phyloP scores from a whole-genome alignment of 1,284 basidiomycete species.

The Marasmius sp. region DNA sequence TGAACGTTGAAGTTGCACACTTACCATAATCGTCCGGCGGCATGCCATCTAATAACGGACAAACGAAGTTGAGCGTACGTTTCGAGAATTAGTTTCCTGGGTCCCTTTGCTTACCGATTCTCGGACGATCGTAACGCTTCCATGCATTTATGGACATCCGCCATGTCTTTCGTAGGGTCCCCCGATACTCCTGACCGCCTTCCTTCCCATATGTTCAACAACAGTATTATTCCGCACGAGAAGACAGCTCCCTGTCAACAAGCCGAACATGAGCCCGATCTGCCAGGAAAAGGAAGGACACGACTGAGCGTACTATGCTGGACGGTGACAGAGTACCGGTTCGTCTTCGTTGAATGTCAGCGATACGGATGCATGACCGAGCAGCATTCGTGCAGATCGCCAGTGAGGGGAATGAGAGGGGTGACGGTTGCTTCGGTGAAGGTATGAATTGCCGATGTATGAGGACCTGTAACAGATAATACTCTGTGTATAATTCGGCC shows the following conservation, averaged over 20 bases:
- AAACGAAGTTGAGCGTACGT: background rate
- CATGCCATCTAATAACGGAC: slow-evolving; percentile 38
- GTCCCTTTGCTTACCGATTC: slow-evolving; percentile 34
- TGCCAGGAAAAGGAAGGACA: too few species aligned
- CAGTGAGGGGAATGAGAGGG: slow-evolving; percentile 66
- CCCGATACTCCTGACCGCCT: slow-evolving; percentile 47
- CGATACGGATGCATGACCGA: slow-evolving; percentile 70
- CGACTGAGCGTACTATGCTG: background rate
- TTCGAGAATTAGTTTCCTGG: background rate
- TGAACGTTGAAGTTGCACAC: background rate
- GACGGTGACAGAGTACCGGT: background rate
- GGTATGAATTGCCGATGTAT: slow-evolving; percentile 75
- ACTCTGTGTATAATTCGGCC: background rate
- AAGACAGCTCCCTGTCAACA: slow-evolving; percentile 45
- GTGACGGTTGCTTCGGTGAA: slow-evolving; percentile 56
- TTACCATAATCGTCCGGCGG: slow-evolving; percentile 45
- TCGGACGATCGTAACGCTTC: slow-evolving; percentile 56
- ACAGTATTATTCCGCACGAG: slow-evolving; percentile 66
- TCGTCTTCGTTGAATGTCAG: slow-evolving; percentile 43
- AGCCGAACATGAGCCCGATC: background rate
- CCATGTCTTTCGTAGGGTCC: slow-evolving; percentile 63
- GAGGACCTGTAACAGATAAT: slow-evolving; percentile 66
- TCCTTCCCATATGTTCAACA: slow-evolving; percentile 78
- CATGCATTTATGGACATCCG: slow-evolving; percentile 73
- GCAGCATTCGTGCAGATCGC: slow-evolving; percentile 85